Evolutionary conservation across 768 basidiomycete genomes (phyloP), one percentile per base, ranked within the genome.

Genomic region (Auricularia sp.): DNA sequence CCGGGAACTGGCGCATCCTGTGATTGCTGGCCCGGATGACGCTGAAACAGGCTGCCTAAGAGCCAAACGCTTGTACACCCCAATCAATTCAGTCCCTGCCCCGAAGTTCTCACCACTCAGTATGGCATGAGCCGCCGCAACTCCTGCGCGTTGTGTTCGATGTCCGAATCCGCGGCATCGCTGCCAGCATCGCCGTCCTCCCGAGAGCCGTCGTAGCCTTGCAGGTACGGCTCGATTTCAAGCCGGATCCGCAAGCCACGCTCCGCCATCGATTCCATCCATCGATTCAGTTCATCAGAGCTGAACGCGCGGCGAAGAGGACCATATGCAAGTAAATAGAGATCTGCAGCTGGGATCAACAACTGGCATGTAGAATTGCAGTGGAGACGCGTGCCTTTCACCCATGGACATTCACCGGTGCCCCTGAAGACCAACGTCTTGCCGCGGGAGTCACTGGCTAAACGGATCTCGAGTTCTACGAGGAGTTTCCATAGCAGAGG

Each of bases 321-420:
- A 63, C 85, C 84, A 75, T 92, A 93, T 18, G 90, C 91, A 58
- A 90, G 68, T 67, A 93, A 75, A 79, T 92, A 92, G 56, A 93
- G 74, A 59, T 86, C 90, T 92, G 71, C 67, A 21, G 29, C 21
- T 42, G 35, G 54, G 29, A 61, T 63, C 62, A 34, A 35, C 63
- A 65, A 69, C 21, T 2, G n/a, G 51, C 4, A 18, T 34, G 18
- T 33, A n/a, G 7, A 64, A 71, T 61, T 29, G 37, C 37, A 18
- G 24, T 33, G 29, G n/a, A 51, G 33, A 69, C 74, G 51, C 63
- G 35, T 62, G 88, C 90, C 89, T 81, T 93, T 93, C 8, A 78
- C 79, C 37, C 90, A 73, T 1, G 91, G 89, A 69, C 89, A 92
- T 73, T 90, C 88, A 44, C 81, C 77, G 37, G 92, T 79, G 2